Conservation (phyloP, 768 basidiomycete genomes). For the Candolleomyces eurysporus region DNA sequence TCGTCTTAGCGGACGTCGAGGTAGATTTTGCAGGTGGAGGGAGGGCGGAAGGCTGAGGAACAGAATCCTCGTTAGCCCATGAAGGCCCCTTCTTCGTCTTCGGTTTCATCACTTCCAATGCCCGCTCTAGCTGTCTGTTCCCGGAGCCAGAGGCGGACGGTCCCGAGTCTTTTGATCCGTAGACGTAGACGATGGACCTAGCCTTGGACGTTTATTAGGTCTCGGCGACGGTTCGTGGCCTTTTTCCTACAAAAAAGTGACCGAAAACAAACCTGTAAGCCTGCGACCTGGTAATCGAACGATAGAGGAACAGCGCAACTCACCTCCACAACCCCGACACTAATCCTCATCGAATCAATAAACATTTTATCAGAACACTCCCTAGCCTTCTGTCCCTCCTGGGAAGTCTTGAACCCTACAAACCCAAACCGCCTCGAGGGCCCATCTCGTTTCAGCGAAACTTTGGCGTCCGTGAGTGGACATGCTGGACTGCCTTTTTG, state of each 20-base stretch:
- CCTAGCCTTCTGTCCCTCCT: slow-evolving; percentile 71
- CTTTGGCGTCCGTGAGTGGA: slow-evolving; percentile 82
- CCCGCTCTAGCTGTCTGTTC: slow-evolving; percentile 54
- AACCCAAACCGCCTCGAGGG: slow-evolving; percentile 89
- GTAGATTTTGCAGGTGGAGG: slow-evolving; percentile 8
- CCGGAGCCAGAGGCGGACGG: neutral
- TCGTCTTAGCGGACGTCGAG: slow-evolving; percentile 10
- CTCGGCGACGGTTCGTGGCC: slow-evolving; percentile 67
- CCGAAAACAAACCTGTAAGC: neutral
- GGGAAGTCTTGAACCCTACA: slow-evolving; percentile 80
- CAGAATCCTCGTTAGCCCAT: slow-evolving; percentile 56
- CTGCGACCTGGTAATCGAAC: neutral
- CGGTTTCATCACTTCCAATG: slow-evolving; percentile 73
- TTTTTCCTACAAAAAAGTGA: slow-evolving; percentile 45
- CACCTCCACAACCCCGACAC: slow-evolving; percentile 77
- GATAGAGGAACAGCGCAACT: slow-evolving; percentile 20
- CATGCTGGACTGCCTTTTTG: slow-evolving; percentile 58
- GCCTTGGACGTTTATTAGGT: slow-evolving; percentile 67
- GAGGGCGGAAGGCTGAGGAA: slow-evolving; percentile 9
- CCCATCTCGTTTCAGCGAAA: slow-evolving; percentile 75
- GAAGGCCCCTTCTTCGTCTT: slow-evolving; percentile 54
- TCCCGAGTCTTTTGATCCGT: neutral
- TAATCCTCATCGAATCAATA: slow-evolving; percentile 75
- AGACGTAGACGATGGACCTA: slow-evolving; percentile 35
- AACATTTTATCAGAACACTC: slow-evolving; percentile 87